Percentiles rank a stretch among this genome's conserved stretches.
These are phyloP conservation scores for Laguncularia racemosa DNA, from an alignment of 345 rosid species.

Conservation along the genomic window DNA sequence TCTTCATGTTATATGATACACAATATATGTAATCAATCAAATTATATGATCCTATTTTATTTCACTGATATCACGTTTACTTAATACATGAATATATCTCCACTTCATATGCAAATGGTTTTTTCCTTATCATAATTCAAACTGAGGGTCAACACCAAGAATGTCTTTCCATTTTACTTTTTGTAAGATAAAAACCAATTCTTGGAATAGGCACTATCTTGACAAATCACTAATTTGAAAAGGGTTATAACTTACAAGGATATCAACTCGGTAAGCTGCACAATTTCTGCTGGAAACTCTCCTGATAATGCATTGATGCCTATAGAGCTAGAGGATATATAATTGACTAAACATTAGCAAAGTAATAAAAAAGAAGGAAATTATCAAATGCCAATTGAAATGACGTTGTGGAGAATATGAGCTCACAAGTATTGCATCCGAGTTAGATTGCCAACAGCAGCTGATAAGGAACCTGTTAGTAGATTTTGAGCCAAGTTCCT, in stretches of 20 bases:
- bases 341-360: slow-evolving; percentile 1
- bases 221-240: too few species aligned
- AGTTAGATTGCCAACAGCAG: slow-evolving; percentile 36
- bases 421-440: slow-evolving; percentile 52
- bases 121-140: too few species aligned
- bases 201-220: neutral
- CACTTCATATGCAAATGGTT: too few species aligned
- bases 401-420: neutral
- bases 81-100: too few species aligned
- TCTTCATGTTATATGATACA: too few species aligned
- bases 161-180: neutral
- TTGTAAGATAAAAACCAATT: neutral
- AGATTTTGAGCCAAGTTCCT: slow-evolving; percentile 40
- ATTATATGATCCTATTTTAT: too few species aligned
- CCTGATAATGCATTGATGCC: slow-evolving; percentile 27
- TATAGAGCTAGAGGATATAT: slow-evolving; percentile 25
- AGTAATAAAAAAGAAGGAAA: neutral
- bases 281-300: slow-evolving; percentile 31
- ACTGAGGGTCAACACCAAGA: too few species aligned
- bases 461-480: slow-evolving; percentile 39
- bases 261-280: slow-evolving; percentile 21
- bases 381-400: neutral
- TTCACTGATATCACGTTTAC: too few species aligned
- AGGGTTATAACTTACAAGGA: slow-evolving; percentile 20
- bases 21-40: too few species aligned